Conservation (phyloP, 2,329 filamentous ascomycete genomes). For the Fusarium decemcellulare region DNA sequence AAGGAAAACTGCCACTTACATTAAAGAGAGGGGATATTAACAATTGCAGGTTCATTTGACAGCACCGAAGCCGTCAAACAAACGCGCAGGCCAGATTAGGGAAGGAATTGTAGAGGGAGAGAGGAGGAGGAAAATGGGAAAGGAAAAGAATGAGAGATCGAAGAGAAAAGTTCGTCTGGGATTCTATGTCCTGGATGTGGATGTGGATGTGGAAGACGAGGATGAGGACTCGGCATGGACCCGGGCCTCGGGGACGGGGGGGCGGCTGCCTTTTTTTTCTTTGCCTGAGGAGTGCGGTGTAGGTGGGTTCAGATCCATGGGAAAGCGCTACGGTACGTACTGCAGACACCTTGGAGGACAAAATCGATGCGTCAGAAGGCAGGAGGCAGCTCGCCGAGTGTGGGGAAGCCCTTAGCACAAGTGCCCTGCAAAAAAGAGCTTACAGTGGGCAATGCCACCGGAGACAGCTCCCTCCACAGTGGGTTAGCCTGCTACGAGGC, state of each 20-base stretch:
- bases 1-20: constrained; percentile 63
- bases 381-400: constrained; percentile 39
- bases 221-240: constrained; percentile 41
- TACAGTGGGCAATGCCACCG: constrained; percentile 12
- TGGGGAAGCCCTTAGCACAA: constrained; percentile 33
- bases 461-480: constrained; percentile 21
- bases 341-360: constrained; percentile 15
- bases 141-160: constrained; percentile 42
- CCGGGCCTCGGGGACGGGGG: constrained; percentile 43
- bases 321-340: constrained; percentile 35
- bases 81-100: constrained; percentile 76
- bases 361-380: constrained; percentile 33
- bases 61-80: constrained; percentile 87
- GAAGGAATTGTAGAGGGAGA: constrained; percentile 39
- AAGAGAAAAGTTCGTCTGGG: constrained; percentile 44
- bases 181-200: constrained; percentile 37
- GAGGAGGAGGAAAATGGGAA: constrained; percentile 32
- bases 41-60: constrained; percentile 99
- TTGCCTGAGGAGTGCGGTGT: constrained; percentile 45
- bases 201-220: constrained; percentile 36
- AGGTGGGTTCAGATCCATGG: constrained; percentile 27
- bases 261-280: constrained; percentile 49
- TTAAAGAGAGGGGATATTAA: constrained; percentile 70
- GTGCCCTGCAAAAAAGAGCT: constrained; percentile 11
- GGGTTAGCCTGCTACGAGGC: constrained; percentile 6